Conservation (phyloP, 208 protist genomes). For the Leishmania tarentolae region DNA sequence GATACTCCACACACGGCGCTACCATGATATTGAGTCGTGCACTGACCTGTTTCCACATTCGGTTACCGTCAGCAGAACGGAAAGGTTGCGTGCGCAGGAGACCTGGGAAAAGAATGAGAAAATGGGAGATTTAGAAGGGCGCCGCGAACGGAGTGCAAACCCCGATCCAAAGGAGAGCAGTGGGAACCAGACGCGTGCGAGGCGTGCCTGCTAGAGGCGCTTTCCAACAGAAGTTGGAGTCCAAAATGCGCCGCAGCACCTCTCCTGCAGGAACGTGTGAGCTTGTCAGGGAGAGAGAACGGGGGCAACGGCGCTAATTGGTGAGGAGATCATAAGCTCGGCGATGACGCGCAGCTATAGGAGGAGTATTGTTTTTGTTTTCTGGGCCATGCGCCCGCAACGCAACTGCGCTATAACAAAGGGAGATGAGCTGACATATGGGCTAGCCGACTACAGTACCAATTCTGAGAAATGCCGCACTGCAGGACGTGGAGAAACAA, state of each 20-base stretch:
- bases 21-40: slow-evolving; percentile 37
- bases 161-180: background rate
- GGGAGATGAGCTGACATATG: background rate
- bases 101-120: background rate
- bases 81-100: background rate
- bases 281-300: background rate
- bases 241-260: background rate
- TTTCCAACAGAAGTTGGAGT: background rate
- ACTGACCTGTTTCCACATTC: slow-evolving; percentile 56
- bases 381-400: background rate
- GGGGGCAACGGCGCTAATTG: background rate
- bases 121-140: background rate
- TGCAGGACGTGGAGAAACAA: background rate
- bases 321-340: too few relatives aligned
- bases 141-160: background rate
- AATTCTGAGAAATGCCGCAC: background rate
- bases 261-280: background rate
- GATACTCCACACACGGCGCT: slow-evolving; percentile 36
- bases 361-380: background rate
- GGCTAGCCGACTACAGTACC: background rate
- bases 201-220: background rate
- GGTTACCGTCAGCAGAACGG: background rate
- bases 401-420: background rate
- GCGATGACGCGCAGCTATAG: background rate
- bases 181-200: background rate